Evolutionary conservation across 257 asterid species (phyloP).

Genomic region (Solanum dulcamara): DNA sequence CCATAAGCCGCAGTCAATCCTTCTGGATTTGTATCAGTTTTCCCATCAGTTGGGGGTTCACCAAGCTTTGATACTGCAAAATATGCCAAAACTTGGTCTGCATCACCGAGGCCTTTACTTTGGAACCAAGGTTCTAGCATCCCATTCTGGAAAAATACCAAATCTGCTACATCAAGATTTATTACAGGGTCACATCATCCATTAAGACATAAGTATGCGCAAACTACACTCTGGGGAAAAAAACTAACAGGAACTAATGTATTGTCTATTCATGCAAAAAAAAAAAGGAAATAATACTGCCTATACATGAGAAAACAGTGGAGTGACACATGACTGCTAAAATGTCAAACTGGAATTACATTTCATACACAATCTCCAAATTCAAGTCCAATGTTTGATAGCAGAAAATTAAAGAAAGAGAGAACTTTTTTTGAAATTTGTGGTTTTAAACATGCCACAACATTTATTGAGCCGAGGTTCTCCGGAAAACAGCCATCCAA

Average conservation of each 20-base stretch:
- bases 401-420: neutral
- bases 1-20: slow-evolving; percentile 93
- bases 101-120: slow-evolving; percentile 71
- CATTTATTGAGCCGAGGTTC: too few species aligned
- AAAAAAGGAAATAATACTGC: neutral
- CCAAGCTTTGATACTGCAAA: slow-evolving; percentile 94
- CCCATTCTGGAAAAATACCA: slow-evolving; percentile 99
- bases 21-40: slow-evolving; percentile 89
- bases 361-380: neutral
- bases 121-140: slow-evolving; percentile 98
- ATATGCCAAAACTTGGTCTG: slow-evolving; percentile 91
- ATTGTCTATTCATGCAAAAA: neutral
- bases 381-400: neutral
- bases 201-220: neutral
- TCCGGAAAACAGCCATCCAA: too few species aligned
- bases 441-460: neutral
- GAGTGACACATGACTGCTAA: neutral
- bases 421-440: neutral
- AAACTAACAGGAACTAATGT: neutral
- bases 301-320: neutral
- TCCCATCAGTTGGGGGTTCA: slow-evolving; percentile 86
- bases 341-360: neutral
- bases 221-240: neutral
- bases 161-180: slow-evolving; percentile 76
- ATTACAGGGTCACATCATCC: slow-evolving; percentile 1